These are phyloP conservation scores for Trametes elegans DNA, from an alignment of 768 basidiomycete genomes.

Conservation along the genomic window DNA sequence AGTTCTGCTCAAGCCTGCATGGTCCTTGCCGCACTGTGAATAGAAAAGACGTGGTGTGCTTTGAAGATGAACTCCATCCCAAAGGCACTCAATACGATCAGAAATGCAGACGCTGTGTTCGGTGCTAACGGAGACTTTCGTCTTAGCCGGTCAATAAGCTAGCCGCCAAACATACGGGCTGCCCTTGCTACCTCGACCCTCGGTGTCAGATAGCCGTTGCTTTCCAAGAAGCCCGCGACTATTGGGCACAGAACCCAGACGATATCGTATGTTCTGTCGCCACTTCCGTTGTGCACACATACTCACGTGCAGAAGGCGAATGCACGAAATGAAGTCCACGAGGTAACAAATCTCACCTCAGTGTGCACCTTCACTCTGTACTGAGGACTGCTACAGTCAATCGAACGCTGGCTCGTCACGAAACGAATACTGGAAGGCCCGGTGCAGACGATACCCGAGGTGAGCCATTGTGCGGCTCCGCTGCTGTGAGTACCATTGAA, in stretches of 20 bases:
- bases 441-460: neutral
- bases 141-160: neutral
- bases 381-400: neutral
- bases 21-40: too few species aligned
- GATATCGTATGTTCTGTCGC: neutral
- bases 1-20: too few species aligned
- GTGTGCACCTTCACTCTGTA: neutral
- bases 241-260: slow-evolving; percentile 4
- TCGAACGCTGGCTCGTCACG: slow-evolving; percentile 1
- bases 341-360: neutral
- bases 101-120: too few species aligned
- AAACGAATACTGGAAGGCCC: neutral
- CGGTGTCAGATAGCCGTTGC: slow-evolving; percentile 8
- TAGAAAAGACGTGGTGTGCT: too few species aligned
- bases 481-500: neutral
- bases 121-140: too few species aligned
- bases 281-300: neutral
- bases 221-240: slow-evolving; percentile 4
- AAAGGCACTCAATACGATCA: too few species aligned
- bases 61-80: too few species aligned
- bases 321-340: slow-evolving; percentile 2
- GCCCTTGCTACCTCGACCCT: slow-evolving; percentile 5
- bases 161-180: neutral
- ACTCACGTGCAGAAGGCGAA: neutral
- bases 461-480: neutral